Evolutionary conservation across 1,284 basidiomycete species (phyloP).

Genomic region (Xerocomus amazonicus): DNA sequence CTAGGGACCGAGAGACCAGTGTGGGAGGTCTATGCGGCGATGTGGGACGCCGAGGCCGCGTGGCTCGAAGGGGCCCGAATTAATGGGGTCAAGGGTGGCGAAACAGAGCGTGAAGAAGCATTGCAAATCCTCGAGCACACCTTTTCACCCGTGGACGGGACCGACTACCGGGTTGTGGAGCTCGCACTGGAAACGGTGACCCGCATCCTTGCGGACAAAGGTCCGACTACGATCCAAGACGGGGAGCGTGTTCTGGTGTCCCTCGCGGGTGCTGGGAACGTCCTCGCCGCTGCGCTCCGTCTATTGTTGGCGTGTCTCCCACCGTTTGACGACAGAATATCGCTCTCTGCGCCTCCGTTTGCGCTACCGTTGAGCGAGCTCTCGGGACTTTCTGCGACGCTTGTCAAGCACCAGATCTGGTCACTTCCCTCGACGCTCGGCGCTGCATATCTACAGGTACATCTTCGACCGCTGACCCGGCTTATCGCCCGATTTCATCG

Average conservation of each 20-base stretch:
- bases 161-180: constrained; percentile 28
- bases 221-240: neutral
- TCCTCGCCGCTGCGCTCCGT: constrained; percentile 50
- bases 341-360: constrained; percentile 47
- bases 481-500: constrained; percentile 54
- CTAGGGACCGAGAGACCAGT: constrained; percentile 19
- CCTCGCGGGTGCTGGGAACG: constrained; percentile 13
- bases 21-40: constrained; percentile 38
- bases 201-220: constrained; percentile 1
- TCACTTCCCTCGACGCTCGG: constrained; percentile 23
- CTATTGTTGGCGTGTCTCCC: constrained; percentile 62
- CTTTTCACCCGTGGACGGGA: constrained; percentile 40
- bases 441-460: constrained; percentile 27
- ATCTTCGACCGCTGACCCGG: constrained; percentile 49
- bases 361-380: constrained; percentile 52
- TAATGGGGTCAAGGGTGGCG: constrained; percentile 67
- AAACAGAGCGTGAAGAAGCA: constrained; percentile 49
- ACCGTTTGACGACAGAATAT: constrained; percentile 30
- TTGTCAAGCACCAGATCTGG: constrained; percentile 53
- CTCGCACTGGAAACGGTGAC: constrained; percentile 16
- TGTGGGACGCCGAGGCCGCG: constrained; percentile 58
- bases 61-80: constrained; percentile 75
- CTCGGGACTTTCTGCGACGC: constrained; percentile 47
- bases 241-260: constrained; percentile 9
- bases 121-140: constrained; percentile 35